These are phyloP conservation scores for Lolium multiflorum DNA, from an alignment of 176 grass and related monocot species.

Conservation along the genomic window DNA sequence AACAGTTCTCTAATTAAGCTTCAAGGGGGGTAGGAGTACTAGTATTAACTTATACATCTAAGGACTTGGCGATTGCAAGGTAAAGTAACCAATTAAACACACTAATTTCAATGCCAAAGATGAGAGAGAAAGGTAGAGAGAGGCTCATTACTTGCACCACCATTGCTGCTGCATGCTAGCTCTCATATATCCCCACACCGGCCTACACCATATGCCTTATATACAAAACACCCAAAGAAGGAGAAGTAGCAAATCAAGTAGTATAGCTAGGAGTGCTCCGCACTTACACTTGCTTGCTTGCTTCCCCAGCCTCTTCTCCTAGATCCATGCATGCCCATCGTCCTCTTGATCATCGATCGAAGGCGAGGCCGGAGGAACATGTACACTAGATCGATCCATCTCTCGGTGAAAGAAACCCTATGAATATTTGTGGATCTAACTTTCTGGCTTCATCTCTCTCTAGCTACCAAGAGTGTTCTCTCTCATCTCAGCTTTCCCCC, in stretches of 20 bases:
- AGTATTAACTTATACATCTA: slow-evolving; percentile 66
- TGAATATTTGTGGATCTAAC: slow-evolving; percentile 26
- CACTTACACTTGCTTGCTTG: slow-evolving; percentile 60
- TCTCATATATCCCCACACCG: slow-evolving; percentile 44
- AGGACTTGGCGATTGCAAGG: slow-evolving; percentile 44
- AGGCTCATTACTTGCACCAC: slow-evolving; percentile 54
- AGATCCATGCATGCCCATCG: slow-evolving; percentile 18
- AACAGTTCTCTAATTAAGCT: slow-evolving; percentile 63
- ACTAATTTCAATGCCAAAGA: slow-evolving; percentile 54
- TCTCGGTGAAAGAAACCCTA: slow-evolving; percentile 39
- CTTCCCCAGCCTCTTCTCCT: slow-evolving; percentile 34
- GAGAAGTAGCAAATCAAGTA: slow-evolving; percentile 50
- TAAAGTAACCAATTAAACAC: slow-evolving; percentile 60
- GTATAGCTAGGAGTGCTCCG: slow-evolving; percentile 43
- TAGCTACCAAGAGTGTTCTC: slow-evolving; percentile 37
- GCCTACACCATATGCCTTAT: slow-evolving; percentile 57
- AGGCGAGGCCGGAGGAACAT: background rate
- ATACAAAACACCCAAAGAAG: slow-evolving; percentile 54
- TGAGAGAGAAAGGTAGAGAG: slow-evolving; percentile 38
- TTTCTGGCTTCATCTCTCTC: slow-evolving; percentile 30
- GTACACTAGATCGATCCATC: background rate
- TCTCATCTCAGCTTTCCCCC: slow-evolving; percentile 46
- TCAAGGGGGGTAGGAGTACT: slow-evolving; percentile 44
- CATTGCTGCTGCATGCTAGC: slow-evolving; percentile 36
- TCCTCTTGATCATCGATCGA: slow-evolving; percentile 17